Percentiles rank a stretch among this genome's conserved stretches.
These are phyloP conservation scores for Vitis cinerea DNA, from an alignment of 164 flowering plant genomes.

Conservation along the genomic window DNA sequence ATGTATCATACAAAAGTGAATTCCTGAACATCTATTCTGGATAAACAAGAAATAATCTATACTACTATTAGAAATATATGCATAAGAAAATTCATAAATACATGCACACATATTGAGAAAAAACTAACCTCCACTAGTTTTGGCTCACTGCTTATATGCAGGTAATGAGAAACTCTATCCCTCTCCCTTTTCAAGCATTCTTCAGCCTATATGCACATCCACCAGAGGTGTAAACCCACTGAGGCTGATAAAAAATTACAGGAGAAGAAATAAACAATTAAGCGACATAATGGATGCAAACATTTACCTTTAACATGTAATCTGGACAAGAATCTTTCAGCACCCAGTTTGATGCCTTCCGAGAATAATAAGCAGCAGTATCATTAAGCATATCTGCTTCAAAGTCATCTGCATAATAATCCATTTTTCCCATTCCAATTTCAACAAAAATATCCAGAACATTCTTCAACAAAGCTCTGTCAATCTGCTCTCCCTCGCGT, in stretches of 20 bases:
- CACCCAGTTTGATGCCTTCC: constrained; percentile 48
- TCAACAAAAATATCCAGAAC: constrained; percentile 45
- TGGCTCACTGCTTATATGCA: constrained; percentile 59
- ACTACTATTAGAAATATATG: not conserved
- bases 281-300: not conserved
- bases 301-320: constrained; percentile 39
- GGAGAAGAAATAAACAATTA: too few species aligned
- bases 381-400: constrained; percentile 36
- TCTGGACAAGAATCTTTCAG: constrained; percentile 48
- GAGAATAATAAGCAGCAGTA: constrained; percentile 36
- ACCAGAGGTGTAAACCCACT: too few species aligned
- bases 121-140: constrained; percentile 59
- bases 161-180: constrained; percentile 61
- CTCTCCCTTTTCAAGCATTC: constrained; percentile 70
- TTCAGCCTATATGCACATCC: constrained; percentile 41
- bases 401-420: constrained; percentile 37
- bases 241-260: too few species aligned
- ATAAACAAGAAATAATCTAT: too few species aligned
- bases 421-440: constrained; percentile 36
- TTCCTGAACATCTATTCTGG: too few species aligned
- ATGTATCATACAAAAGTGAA: too few species aligned
- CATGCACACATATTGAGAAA: not conserved
- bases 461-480: constrained; percentile 42
- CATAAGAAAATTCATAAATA: not conserved
- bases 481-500: constrained; percentile 48